Evolutionary conservation across 805 yeast species (phyloP).

Genomic region (Lipomyces yamanashiensis): DNA sequence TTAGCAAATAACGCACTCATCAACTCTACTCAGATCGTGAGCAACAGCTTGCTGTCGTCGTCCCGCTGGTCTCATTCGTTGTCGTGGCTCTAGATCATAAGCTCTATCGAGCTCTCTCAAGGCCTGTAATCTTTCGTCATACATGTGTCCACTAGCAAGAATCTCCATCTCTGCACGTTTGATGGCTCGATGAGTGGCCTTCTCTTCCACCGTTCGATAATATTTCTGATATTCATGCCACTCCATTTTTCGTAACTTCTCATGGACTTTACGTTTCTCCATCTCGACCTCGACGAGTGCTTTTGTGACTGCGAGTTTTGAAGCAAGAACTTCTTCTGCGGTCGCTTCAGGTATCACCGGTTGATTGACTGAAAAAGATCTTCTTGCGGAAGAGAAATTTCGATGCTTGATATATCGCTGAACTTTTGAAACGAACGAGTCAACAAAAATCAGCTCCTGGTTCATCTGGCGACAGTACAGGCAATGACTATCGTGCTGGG

Average conservation of each 20-base stretch:
- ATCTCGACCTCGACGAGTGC: conserved; percentile 7
- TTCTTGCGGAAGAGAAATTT: background rate
- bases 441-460: conserved; percentile 6
- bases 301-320: conserved; percentile 10
- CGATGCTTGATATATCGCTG: background rate
- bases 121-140: conserved; percentile 1
- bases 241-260: conserved; percentile 4
- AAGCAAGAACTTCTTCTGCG: background rate
- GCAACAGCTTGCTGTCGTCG: conserved; percentile 4
- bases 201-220: conserved; percentile 9
- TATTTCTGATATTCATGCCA: conserved; percentile 13
- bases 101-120: conserved; percentile 6
- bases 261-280: conserved; percentile 12
- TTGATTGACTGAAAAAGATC: background rate
- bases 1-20: conserved; percentile 9
- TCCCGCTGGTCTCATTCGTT: background rate
- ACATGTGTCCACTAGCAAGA: background rate
- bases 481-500: conserved; percentile 8
- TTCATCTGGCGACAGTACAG: conserved; percentile 7
- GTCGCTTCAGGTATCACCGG: background rate
- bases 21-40: conserved; percentile 3
- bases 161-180: conserved; percentile 5
- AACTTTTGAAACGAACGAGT: conserved; percentile 12
- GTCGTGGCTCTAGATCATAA: conserved; percentile 3
- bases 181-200: conserved; percentile 6